Percentiles rank a stretch among this genome's conserved stretches.
Evolutionary conservation across 1,139 yeast species (phyloP).

Genomic region (Zygoascus sp.): DNA sequence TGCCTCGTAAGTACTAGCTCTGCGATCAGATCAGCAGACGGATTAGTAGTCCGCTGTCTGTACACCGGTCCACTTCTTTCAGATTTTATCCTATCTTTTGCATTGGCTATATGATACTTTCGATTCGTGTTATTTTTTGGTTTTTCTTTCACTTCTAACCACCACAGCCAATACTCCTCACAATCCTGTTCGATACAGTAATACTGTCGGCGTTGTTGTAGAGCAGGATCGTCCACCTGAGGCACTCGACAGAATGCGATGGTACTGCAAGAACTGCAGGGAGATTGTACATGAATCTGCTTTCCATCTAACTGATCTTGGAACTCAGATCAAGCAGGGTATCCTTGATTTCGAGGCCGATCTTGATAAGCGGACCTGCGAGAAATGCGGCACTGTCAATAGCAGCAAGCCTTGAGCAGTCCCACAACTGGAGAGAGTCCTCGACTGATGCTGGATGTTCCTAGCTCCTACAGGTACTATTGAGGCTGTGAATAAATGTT

Average conservation of each 20-base stretch:
- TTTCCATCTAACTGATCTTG: conserved; percentile 76
- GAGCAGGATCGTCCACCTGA: conserved; percentile 86
- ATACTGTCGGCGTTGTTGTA: conserved; percentile 89
- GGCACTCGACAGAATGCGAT: conserved; percentile 63
- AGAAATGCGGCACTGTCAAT: conserved; percentile 58
- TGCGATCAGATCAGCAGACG: not conserved
- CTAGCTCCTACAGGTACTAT: too few relatives aligned
- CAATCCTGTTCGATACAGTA: conserved; percentile 79
- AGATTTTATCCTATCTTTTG: too few relatives aligned
- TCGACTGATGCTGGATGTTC: too few relatives aligned
- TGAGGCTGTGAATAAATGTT: too few relatives aligned
- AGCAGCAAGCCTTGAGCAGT: conserved; percentile 20
- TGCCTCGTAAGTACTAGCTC: conserved; percentile 45
- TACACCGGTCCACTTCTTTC: not conserved
- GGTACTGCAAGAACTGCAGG: conserved; percentile 78
- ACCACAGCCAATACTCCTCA: conserved; percentile 73
- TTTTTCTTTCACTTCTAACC: conserved; percentile 1
- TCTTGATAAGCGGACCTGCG: conserved; percentile 63
- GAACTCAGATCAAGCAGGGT: conserved; percentile 85
- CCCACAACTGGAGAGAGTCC: not conserved
- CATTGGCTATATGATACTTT: too few relatives aligned
- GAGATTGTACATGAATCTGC: conserved; percentile 62
- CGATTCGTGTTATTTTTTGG: not conserved
- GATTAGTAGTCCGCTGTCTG: too few relatives aligned
- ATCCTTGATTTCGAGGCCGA: conserved; percentile 67